phyloP scores from a whole-genome alignment of 2,329 filamentous ascomycete genomes.

The Dactylellina cionopaga region DNA sequence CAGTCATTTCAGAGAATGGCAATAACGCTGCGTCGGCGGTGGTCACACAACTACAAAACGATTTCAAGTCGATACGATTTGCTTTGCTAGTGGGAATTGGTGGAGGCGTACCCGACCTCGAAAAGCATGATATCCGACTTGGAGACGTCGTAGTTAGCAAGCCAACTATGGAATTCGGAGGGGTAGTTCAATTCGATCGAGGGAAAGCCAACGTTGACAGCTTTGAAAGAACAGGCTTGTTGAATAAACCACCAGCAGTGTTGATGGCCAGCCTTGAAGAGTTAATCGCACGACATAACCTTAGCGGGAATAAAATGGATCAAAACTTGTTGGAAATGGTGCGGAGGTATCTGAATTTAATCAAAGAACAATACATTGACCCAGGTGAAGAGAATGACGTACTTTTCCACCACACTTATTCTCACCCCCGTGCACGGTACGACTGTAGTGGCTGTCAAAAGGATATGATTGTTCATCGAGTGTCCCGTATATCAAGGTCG shows the following conservation, averaged over 20 bases:
- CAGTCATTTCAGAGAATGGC: slow-evolving; percentile 21
- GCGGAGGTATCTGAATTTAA: not conserved
- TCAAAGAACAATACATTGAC: slow-evolving; percentile 13
- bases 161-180: slow-evolving; percentile 12
- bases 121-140: slow-evolving; percentile 56
- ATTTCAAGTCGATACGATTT: slow-evolving; percentile 29
- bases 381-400: slow-evolving; percentile 27
- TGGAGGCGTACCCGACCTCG: slow-evolving; percentile 54
- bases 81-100: slow-evolving; percentile 58
- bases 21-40: slow-evolving; percentile 19
- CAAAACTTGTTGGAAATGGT: slow-evolving; percentile 18
- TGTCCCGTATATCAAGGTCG: not conserved
- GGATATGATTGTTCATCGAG: slow-evolving; percentile 2
- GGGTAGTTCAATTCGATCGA: slow-evolving; percentile 29
- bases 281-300: slow-evolving; percentile 10
- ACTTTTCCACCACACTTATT: slow-evolving; percentile 11
- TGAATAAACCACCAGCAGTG: slow-evolving; percentile 25
- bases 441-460: slow-evolving; percentile 1
- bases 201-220: slow-evolving; percentile 12
- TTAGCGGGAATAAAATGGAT: not conserved
- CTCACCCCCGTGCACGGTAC: not conserved
- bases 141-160: slow-evolving; percentile 51
- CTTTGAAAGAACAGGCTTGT: slow-evolving; percentile 29
- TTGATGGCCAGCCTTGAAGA: slow-evolving; percentile 16
- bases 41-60: slow-evolving; percentile 16